Percentiles rank a stretch among this genome's conserved stretches.
Conservation (phyloP, 2,329 filamentous ascomycete species). For the Fusarium buharicum region DNA sequence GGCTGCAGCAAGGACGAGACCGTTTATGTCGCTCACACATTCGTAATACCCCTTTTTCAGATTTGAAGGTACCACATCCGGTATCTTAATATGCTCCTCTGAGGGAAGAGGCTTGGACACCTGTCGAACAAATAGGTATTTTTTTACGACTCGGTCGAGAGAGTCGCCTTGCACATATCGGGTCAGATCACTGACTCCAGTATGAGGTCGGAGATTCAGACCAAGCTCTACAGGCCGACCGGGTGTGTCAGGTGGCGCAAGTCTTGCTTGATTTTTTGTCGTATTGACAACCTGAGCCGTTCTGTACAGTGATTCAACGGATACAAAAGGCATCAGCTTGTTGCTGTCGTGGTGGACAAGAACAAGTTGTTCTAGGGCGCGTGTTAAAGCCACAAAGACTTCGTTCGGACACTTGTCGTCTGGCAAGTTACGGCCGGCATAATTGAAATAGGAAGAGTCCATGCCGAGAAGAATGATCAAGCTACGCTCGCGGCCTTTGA, state of each 20-base stretch:
- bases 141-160: conserved; percentile 29
- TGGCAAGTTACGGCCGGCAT: conserved; percentile 40
- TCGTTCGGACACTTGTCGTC: conserved; percentile 47
- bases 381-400: conserved; percentile 47
- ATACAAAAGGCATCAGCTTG: conserved; percentile 42
- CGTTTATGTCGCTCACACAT: conserved; percentile 46
- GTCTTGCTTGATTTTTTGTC: background rate
- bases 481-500: conserved; percentile 49
- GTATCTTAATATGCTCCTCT: conserved; percentile 32
- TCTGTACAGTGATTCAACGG: conserved; percentile 23
- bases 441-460: conserved; percentile 43
- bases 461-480: conserved; percentile 45
- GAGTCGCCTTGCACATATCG: conserved; percentile 42
- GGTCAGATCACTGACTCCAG: conserved; percentile 35
- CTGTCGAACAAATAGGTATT: conserved; percentile 26
- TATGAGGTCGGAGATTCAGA: conserved; percentile 16
- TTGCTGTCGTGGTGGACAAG: conserved; percentile 36
- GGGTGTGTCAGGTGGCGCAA: conserved; percentile 6
- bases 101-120: conserved; percentile 9
- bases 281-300: conserved; percentile 29
- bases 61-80: conserved; percentile 29
- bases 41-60: conserved; percentile 31
- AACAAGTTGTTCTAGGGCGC: conserved; percentile 45
- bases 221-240: conserved; percentile 27
- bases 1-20: conserved; percentile 42